phyloP scores from a whole-genome alignment of 805 yeast species.

The Teunomyces panamensis region DNA sequence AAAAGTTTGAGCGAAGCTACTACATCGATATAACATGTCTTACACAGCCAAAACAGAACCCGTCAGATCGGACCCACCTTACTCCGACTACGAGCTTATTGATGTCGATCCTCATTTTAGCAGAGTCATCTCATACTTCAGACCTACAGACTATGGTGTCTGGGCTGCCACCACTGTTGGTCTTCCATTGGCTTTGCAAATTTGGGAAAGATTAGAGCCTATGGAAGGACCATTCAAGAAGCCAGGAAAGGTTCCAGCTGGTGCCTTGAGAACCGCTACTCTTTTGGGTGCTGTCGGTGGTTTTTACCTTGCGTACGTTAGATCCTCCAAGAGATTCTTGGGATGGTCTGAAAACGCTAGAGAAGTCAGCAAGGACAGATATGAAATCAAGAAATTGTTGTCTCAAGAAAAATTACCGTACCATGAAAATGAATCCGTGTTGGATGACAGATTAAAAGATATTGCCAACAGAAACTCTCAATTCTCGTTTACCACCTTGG shows the following conservation, averaged over 20 bases:
- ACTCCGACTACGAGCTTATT: conserved; percentile 48
- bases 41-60: conserved; percentile 39
- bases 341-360: conserved; percentile 71
- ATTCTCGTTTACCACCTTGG: conserved; percentile 57
- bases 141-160: conserved; percentile 60
- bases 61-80: conserved; percentile 36
- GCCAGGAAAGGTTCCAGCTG: conserved; percentile 52
- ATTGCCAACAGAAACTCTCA: conserved; percentile 77
- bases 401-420: conserved; percentile 65
- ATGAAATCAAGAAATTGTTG: conserved; percentile 64
- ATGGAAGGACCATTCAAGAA: conserved; percentile 39
- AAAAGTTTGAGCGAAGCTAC: conserved; percentile 1
- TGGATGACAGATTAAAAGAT: conserved; percentile 69
- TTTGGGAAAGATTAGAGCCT: conserved; percentile 45
- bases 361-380: conserved; percentile 72
- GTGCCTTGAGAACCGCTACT: conserved; percentile 57
- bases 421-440: conserved; percentile 51
- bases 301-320: conserved; percentile 64
- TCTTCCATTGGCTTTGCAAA: conserved; percentile 39
- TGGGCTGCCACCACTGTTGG: conserved; percentile 44
- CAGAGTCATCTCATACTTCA: conserved; percentile 69
- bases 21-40: conserved; percentile 27
- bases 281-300: conserved; percentile 71
- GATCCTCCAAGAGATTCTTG: conserved; percentile 69
- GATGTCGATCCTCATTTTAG: conserved; percentile 77